Evolutionary conservation across 139 green algal genomes (phyloP), one percentile per base, ranked within the genome.

Genomic region (Chlorella ohadii): DNA sequence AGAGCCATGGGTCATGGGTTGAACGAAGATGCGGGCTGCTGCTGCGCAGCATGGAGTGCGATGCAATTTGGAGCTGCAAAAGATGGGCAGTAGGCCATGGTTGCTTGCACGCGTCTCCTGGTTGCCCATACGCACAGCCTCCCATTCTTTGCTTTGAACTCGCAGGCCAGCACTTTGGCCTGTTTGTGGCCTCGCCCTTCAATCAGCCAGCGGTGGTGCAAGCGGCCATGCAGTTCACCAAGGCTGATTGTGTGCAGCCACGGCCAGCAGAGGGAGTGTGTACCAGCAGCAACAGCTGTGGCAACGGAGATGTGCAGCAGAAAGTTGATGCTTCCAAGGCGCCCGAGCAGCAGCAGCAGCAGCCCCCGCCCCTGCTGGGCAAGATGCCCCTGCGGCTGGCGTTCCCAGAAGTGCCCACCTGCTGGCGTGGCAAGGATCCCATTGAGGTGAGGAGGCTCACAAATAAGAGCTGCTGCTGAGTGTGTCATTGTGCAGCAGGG

Each of bases 381-480:
- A 82, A 82, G 76, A 41, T 72, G 76, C 76, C 76, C 2, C 61
- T 82, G 76, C 76, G 76, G 38, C 59, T 63, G 74, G 80, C 85
- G 15, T 89, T 70, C 65, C 81, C 86, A 9, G 25, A 70, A 6
- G 74, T 87, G 22, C 85, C 75, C 16, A 65, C 68, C 1, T 33
- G 55, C 38, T 71, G 67, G 67, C 61, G 86, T 2, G 67, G 74
- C 17, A 89, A 90, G 66, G 86, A 90, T 27, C 86, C 86, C 27
- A 90, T 90, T 15, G 86, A 90, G 83, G 86, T 90, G 83, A 1
- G 72, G 20, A 3, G 1, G n/a, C n/a, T n/a, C n/a, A n/a, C n/a
- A n/a, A n/a, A n/a, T n/a, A n/a, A n/a, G n/a, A n/a, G n/a, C n/a
- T n/a, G n/a, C n/a, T n/a, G n/a, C n/a, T n/a, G n/a, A n/a, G n/a